Evolutionary conservation across 1,284 basidiomycete genomes (phyloP).

Genomic region (Leccinum subfulvum): DNA sequence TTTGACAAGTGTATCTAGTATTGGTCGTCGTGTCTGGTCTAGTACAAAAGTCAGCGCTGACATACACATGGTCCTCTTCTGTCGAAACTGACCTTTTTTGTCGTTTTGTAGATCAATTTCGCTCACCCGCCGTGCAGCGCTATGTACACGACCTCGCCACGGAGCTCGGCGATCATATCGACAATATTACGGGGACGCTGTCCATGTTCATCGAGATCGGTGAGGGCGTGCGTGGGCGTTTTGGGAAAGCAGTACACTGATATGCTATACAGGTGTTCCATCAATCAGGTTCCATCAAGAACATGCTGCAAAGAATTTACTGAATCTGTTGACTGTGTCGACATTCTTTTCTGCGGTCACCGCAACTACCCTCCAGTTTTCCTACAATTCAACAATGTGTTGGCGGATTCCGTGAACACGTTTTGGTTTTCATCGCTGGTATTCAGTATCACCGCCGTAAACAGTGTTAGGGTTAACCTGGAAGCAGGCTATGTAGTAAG

Average conservation of each 20-base stretch:
- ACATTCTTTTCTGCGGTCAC: constrained; percentile 29
- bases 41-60: constrained; percentile 34
- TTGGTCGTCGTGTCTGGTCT: constrained; percentile 34
- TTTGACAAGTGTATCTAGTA: constrained; percentile 27
- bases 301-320: constrained; percentile 49
- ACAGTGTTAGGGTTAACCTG: constrained; percentile 58
- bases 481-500: constrained; percentile 62
- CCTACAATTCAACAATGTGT: constrained; percentile 33
- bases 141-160: constrained; percentile 54
- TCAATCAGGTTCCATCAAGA: constrained; percentile 61
- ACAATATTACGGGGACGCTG: constrained; percentile 50
- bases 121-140: constrained; percentile 50
- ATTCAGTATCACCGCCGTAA: constrained; percentile 61
- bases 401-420: constrained; percentile 48
- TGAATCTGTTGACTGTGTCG: constrained; percentile 57
- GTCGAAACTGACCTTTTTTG: constrained; percentile 15
- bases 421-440: constrained; percentile 64
- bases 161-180: constrained; percentile 56
- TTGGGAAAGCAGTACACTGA: constrained; percentile 21
- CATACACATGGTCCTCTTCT: background rate
- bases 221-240: constrained; percentile 30
- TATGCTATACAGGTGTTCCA: constrained; percentile 47
- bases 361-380: constrained; percentile 49
- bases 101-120: constrained; percentile 45
- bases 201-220: constrained; percentile 56